Percentiles rank a stretch among this genome's conserved stretches.
These are phyloP conservation scores for Plenodomus lindquistii DNA, from an alignment of 2,329 filamentous ascomycete species.

Conservation along the genomic window DNA sequence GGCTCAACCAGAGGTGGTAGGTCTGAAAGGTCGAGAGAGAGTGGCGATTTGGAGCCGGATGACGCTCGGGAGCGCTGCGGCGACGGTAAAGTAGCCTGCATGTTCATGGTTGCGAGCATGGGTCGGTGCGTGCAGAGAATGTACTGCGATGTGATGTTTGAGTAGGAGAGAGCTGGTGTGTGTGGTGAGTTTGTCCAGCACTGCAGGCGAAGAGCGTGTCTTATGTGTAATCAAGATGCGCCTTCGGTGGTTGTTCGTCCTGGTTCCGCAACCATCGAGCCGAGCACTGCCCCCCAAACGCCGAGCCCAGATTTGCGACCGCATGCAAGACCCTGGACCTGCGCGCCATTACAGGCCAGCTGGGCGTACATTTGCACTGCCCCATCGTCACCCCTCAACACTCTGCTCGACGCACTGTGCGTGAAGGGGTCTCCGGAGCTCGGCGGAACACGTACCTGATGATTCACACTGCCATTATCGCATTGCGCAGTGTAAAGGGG, in stretches of 20 bases:
- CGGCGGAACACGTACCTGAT: slow-evolving; percentile 25
- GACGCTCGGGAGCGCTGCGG: slow-evolving; percentile 42
- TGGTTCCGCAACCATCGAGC: slow-evolving; percentile 27
- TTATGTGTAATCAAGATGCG: slow-evolving; percentile 31
- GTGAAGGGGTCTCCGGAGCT: slow-evolving; percentile 17
- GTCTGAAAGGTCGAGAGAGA: slow-evolving; percentile 74
- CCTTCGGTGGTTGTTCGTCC: slow-evolving; percentile 17
- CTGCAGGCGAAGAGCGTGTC: slow-evolving; percentile 17
- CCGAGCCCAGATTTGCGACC: slow-evolving; percentile 19
- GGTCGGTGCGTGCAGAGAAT: slow-evolving; percentile 11
- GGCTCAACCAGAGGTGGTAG: slow-evolving; percentile 71
- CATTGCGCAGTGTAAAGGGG: slow-evolving; percentile 19
- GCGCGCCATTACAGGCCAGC: slow-evolving; percentile 21
- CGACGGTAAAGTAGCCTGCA: slow-evolving; percentile 36
- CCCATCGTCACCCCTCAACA: slow-evolving; percentile 19
- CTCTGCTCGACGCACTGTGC: slow-evolving; percentile 24
- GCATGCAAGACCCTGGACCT: slow-evolving; percentile 16
- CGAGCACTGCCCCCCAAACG: slow-evolving; percentile 19
- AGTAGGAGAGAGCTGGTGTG: slow-evolving; percentile 1
- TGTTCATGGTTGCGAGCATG: slow-evolving; percentile 24
- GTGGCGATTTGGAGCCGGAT: slow-evolving; percentile 49
- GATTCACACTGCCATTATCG: slow-evolving; percentile 8
- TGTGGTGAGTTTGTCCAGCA: slow-evolving; percentile 16
- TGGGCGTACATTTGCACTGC: slow-evolving; percentile 33
- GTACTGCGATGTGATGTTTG: slow-evolving; percentile 8